Conservation (phyloP, 148 eudicot genomes). For the Camellia granthamiana region DNA sequence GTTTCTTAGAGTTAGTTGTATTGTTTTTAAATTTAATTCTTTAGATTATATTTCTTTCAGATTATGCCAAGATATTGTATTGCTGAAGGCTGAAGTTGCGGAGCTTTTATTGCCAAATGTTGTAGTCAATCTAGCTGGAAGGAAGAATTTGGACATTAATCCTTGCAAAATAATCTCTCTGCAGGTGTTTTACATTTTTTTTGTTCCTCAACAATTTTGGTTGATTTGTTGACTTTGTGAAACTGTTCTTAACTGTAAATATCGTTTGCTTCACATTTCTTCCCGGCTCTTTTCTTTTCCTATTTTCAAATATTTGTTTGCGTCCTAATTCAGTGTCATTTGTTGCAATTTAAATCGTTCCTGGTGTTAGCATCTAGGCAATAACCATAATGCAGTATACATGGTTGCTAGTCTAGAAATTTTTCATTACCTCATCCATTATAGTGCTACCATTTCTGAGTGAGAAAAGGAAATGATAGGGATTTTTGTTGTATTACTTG, state of each 20-base stretch:
- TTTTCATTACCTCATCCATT: background rate
- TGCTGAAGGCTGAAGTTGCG: slow-evolving; percentile 90
- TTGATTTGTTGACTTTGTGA: background rate
- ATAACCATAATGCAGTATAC: background rate
- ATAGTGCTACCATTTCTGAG: no score
- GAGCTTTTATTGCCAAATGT: slow-evolving; percentile 77
- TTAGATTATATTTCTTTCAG: slow-evolving; percentile 37
- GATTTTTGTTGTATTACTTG: no score
- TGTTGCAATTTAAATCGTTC: background rate
- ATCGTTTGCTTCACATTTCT: background rate
- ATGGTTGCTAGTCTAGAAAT: background rate
- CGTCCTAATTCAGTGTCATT: background rate
- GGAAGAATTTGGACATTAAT: slow-evolving; percentile 59
- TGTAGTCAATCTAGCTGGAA: slow-evolving; percentile 72
- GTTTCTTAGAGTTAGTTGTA: slow-evolving; percentile 12
- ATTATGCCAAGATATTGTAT: slow-evolving; percentile 84
- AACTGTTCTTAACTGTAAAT: background rate
- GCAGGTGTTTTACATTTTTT: slow-evolving; percentile 40
- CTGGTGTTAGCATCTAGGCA: background rate
- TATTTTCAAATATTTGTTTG: background rate
- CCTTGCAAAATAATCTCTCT: slow-evolving; percentile 68
- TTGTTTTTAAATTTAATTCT: background rate
- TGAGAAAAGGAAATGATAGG: no score
- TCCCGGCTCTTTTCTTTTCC: background rate
- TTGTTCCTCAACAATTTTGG: slow-evolving; percentile 1